Evolutionary conservation across 2,329 filamentous ascomycete species (phyloP).

Genomic region (Fusarium tupiense): DNA sequence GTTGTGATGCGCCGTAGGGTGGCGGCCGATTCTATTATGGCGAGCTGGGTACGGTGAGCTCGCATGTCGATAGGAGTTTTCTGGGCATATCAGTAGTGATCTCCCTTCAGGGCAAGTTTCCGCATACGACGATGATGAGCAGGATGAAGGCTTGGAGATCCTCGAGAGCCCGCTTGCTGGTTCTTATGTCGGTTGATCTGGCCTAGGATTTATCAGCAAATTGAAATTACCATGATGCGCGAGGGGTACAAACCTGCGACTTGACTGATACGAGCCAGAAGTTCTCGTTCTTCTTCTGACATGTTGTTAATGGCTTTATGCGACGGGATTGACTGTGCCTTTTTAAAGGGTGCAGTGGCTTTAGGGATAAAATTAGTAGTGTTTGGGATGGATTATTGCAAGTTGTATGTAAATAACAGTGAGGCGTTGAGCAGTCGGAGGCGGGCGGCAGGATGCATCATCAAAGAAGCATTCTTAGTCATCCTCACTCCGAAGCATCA

Average conservation of each 20-base stretch:
- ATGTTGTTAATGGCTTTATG: conserved; percentile 42
- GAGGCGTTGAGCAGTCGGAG: not conserved
- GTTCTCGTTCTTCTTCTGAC: conserved; percentile 61
- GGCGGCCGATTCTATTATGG: conserved; percentile 50
- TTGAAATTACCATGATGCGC: conserved; percentile 11
- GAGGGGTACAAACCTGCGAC: conserved; percentile 56
- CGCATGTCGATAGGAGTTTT: conserved; percentile 47
- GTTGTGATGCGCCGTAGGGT: conserved; percentile 54
- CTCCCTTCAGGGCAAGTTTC: not conserved
- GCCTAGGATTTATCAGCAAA: conserved; percentile 58
- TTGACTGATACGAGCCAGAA: conserved; percentile 64
- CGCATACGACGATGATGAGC: conserved; percentile 51
- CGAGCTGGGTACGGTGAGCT: conserved; percentile 48
- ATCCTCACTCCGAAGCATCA: conserved; percentile 19
- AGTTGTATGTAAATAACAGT: not conserved
- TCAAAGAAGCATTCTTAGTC: conserved; percentile 36
- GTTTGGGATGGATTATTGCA: conserved; percentile 4
- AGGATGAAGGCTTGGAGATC: conserved; percentile 42
- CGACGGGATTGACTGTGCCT: not conserved
- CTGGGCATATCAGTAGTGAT: conserved; percentile 36
- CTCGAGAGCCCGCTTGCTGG: conserved; percentile 59
- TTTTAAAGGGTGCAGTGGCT: not conserved
- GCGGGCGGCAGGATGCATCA: conserved; percentile 32
- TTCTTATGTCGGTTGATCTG: conserved; percentile 85
- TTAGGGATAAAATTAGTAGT: not conserved